Evolutionary conservation across 2,329 filamentous ascomycete species (phyloP), one percentile per base, ranked within the genome.

Genomic region (Nannizzia gypsea): DNA sequence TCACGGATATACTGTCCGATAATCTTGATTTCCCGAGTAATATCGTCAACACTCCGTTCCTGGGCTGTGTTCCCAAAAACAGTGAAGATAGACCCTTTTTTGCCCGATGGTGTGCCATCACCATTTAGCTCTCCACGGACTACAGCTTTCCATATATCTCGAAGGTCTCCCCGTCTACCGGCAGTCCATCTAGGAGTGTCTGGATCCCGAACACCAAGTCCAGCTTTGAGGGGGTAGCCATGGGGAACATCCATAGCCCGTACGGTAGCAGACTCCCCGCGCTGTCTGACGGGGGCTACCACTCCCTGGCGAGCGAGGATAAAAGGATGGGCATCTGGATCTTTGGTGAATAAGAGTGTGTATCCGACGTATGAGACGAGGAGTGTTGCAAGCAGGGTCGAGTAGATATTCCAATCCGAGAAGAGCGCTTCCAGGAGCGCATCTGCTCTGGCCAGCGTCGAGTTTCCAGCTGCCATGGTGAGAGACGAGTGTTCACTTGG

Each of bases 281-380:
- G 83, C 66, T 92, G 85, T 66, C 93, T 83, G 58, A 97, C 87
- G 11, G 86, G 83, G 6, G 89, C 88, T 57, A 87, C 81, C 64
- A 85, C 80, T 2, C 90, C 83, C 78, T 97, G 93, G 59, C 92
- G 84, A 59, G 89, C 88, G 28, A 99, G 85, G 55, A 97, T 82
- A 73, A 96, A 85, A 36, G 93, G 92, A 73, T 97, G 93, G 3
- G 88, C 87, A 76, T 99, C 93, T 4, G 93, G 88, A 58, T 96
- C 92, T 62, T 83, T 82, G 57, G 83, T 81, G 63, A 83, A 83
- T 67, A 88, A 77, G 64, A 95, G 75, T 50, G 85, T 82, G 73
- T 89, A 90, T 60, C 85, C 80, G 60, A 92, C 73, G 67, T 90
- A 81, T 59, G 80, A 77, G 62, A 86, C 76, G 48, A 96, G 78